These are phyloP conservation scores for Naganishia vaughanmartiniae DNA, from an alignment of 768 basidiomycete genomes.

Conservation along the genomic window DNA sequence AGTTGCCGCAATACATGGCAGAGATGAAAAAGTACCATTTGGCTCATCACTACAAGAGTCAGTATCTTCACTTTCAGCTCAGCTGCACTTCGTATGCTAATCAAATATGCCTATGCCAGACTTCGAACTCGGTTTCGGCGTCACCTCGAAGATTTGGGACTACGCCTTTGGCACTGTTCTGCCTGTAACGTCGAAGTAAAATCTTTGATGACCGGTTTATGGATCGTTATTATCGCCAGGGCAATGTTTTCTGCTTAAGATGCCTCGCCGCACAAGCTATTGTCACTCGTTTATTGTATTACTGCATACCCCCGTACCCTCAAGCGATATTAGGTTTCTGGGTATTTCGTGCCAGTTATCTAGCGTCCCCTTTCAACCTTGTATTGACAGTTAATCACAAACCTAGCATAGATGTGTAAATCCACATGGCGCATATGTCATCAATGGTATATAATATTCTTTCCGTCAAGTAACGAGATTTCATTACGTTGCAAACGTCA, in stretches of 20 bases:
- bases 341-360: background rate
- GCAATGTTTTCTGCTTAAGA: background rate
- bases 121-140: slow-evolving; percentile 94
- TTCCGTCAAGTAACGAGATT: background rate
- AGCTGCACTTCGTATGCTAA: background rate
- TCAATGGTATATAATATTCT: background rate
- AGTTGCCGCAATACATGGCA: slow-evolving; percentile 76
- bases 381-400: background rate
- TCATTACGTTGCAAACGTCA: slow-evolving; percentile 77
- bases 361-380: background rate
- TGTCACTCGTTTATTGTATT: slow-evolving; percentile 17
- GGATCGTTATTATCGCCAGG: background rate
- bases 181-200: slow-evolving; percentile 45
- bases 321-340: background rate
- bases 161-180: slow-evolving; percentile 73
- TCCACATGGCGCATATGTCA: background rate
- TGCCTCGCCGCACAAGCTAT: background rate
- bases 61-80: slow-evolving; percentile 24
- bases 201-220: background rate
- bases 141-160: slow-evolving; percentile 92
- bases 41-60: slow-evolving; percentile 91
- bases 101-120: slow-evolving; percentile 49
- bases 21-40: slow-evolving; percentile 98
- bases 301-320: background rate
- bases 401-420: slow-evolving; percentile 12